phyloP scores from a whole-genome alignment of 345 rosid genomes.

The Populus pruinosa region DNA sequence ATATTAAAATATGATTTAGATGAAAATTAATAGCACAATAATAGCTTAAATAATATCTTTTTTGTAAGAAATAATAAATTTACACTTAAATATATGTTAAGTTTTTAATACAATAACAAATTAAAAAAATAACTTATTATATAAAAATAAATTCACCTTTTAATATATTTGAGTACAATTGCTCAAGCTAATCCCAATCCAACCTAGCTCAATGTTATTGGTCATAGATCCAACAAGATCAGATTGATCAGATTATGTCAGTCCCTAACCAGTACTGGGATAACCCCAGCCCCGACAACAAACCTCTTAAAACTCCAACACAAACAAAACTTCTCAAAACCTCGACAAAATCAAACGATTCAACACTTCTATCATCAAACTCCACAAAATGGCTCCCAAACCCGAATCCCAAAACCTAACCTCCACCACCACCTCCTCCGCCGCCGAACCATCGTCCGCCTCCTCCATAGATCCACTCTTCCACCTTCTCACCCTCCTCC shows the following conservation, averaged over 20 bases:
- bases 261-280: not conserved
- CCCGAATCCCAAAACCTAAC: not conserved
- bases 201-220: not conserved
- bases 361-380: not conserved
- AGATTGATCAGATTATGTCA: not conserved
- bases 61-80: too few relatives aligned
- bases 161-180: not conserved
- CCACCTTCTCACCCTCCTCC: slow-evolving; percentile 54
- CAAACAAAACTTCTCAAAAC: not conserved
- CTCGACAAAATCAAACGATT: not conserved
- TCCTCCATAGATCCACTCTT: slow-evolving; percentile 63
- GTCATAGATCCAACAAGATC: not conserved
- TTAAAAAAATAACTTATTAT: too few relatives aligned
- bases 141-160: too few relatives aligned
- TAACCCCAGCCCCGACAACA: not conserved
- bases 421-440: not conserved
- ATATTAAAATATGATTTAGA: too few relatives aligned
- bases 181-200: not conserved
- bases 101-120: too few relatives aligned
- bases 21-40: too few relatives aligned
- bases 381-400: slow-evolving; percentile 6
- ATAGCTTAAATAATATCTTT: too few relatives aligned
- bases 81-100: too few relatives aligned
- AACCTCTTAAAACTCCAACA: too few relatives aligned
- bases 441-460: not conserved